phyloP scores from a whole-genome alignment of 1,284 basidiomycete species.

The Tremellales sp. region DNA sequence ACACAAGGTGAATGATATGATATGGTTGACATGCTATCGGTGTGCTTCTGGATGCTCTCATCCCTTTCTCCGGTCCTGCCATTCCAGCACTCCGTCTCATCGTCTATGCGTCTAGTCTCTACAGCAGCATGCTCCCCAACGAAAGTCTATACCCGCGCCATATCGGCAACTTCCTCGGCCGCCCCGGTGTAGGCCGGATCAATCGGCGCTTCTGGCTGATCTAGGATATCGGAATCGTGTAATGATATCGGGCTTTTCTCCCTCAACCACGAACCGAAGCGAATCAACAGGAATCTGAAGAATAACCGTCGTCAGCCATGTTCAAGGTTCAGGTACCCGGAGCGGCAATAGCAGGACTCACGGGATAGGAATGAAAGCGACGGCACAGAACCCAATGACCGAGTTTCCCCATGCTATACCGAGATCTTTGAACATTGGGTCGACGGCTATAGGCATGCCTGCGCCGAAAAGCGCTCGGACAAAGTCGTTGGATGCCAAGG shows the following conservation, averaged over 20 bases:
- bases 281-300: conserved; percentile 7
- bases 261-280: conserved; percentile 9
- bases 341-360: neutral
- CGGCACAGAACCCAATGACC: conserved; percentile 14
- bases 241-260: conserved; percentile 5
- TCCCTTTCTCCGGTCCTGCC: too few relatives aligned
- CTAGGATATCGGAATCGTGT: conserved; percentile 2
- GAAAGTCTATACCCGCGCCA: too few relatives aligned
- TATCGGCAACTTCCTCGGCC: too few relatives aligned
- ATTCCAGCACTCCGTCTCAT: too few relatives aligned
- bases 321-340: neutral
- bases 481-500: conserved; percentile 10
- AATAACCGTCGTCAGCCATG: neutral
- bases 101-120: too few relatives aligned
- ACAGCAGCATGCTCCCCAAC: too few relatives aligned
- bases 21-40: too few relatives aligned
- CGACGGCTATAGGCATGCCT: conserved; percentile 11
- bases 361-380: conserved; percentile 21
- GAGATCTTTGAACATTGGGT: conserved; percentile 18
- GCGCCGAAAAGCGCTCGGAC: conserved; percentile 6
- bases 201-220: neutral
- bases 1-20: too few relatives aligned
- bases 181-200: too few relatives aligned
- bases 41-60: too few relatives aligned
- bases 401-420: conserved; percentile 23